Conservation (phyloP, 106 monocot genomes). For the Acorus calamus region DNA sequence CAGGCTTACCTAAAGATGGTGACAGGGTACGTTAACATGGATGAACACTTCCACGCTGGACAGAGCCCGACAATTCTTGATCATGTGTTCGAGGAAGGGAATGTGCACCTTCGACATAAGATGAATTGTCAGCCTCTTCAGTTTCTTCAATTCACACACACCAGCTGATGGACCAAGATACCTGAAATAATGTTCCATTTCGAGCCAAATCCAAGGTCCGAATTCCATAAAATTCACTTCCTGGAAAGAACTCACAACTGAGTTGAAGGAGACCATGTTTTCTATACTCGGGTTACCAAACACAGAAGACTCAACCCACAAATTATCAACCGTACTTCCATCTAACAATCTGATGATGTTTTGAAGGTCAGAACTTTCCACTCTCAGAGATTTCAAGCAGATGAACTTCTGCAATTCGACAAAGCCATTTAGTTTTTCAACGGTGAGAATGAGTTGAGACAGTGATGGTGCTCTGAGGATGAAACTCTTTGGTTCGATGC, state of each 20-base stretch:
- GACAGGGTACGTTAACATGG: conserved; percentile 2
- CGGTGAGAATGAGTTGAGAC: conserved; percentile 19
- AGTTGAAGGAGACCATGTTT: too few species aligned
- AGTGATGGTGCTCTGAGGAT: conserved; percentile 30
- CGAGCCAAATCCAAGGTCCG: conserved; percentile 19
- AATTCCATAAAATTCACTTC: conserved; percentile 13
- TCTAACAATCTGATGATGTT: conserved; percentile 13
- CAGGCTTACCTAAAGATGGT: too few species aligned
- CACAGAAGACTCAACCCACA: conserved; percentile 15
- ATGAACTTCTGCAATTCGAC: conserved; percentile 7
- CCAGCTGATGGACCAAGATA: too few species aligned
- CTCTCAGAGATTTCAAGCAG: conserved; percentile 14
- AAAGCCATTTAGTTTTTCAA: conserved; percentile 11
- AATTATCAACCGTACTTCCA: conserved; percentile 10
- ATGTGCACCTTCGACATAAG: neutral
- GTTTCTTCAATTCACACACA: conserved; percentile 1
- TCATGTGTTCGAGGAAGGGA: neutral
- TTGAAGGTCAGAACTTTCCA: conserved; percentile 24
- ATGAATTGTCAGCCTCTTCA: conserved; percentile 24
- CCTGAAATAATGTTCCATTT: conserved; percentile 11
- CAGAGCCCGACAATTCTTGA: conserved; percentile 9
- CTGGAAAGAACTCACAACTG: too few species aligned
- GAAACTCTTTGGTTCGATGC: conserved; percentile 33
- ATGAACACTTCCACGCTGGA: conserved; percentile 28
- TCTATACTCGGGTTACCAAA: too few species aligned